These are phyloP conservation scores for Cucurbitaria berberidis DNA, from an alignment of 2,329 filamentous ascomycete species.

Conservation along the genomic window DNA sequence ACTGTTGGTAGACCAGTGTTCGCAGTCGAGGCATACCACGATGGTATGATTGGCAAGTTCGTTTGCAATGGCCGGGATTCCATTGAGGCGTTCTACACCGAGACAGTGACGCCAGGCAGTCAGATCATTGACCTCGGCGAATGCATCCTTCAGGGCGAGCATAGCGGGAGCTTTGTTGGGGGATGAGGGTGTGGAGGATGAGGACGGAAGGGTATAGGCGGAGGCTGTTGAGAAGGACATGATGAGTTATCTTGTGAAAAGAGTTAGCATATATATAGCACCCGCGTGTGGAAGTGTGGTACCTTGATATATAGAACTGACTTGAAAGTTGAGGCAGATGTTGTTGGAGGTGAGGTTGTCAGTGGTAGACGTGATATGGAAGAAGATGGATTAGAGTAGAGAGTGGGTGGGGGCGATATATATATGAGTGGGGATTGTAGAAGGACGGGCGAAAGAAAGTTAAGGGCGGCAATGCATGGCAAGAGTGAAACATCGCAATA, in stretches of 20 bases:
- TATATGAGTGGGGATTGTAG: background rate
- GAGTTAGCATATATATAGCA: background rate
- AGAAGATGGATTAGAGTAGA: background rate
- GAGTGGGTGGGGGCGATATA: background rate
- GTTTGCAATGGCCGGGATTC: conserved; percentile 6
- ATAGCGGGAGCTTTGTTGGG: background rate
- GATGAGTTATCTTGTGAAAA: background rate
- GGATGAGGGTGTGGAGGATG: background rate
- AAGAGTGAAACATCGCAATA: background rate
- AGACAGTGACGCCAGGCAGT: conserved; percentile 10
- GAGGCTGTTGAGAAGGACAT: background rate
- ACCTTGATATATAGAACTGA: background rate
- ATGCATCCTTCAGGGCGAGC: background rate
- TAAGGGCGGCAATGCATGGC: background rate
- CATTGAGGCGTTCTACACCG: background rate
- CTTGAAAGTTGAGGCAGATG: background rate
- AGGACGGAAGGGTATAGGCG: too few relatives aligned
- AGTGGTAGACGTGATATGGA: background rate
- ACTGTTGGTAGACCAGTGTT: conserved; percentile 29
- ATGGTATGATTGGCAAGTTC: conserved; percentile 18
- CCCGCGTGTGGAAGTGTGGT: background rate
- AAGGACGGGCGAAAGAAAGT: background rate
- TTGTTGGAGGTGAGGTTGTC: background rate
- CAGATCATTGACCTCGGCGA: conserved; percentile 7
- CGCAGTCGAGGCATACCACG: conserved; percentile 30